These are phyloP conservation scores for Neotropicomus parvogracilis DNA, from an alignment of 1,284 basidiomycete species.

Conservation along the genomic window DNA sequence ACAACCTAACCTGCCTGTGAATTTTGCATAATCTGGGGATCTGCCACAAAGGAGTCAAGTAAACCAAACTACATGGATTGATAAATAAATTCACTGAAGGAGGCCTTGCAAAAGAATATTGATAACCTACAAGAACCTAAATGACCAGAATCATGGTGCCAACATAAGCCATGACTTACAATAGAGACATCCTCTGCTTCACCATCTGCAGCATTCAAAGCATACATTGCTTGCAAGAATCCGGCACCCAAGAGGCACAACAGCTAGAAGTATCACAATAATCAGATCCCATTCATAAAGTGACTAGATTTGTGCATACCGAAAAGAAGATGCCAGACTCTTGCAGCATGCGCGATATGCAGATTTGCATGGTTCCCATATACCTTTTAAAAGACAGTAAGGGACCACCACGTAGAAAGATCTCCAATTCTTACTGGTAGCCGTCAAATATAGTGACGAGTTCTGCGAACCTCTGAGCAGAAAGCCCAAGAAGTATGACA, in stretches of 20 bases:
- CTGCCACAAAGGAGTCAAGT: slow-evolving; percentile 36
- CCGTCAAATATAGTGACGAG: slow-evolving; percentile 78
- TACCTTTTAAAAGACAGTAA: slow-evolving; percentile 44
- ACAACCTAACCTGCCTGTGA: slow-evolving; percentile 44
- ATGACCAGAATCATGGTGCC: neutral
- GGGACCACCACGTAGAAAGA: neutral
- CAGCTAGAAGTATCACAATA: slow-evolving; percentile 44
- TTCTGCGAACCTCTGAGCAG: slow-evolving; percentile 42
- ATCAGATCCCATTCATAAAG: neutral
- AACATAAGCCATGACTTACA: slow-evolving; percentile 34
- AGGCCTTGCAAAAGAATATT: slow-evolving; percentile 80
- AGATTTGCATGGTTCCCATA: slow-evolving; percentile 83
- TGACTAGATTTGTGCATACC: slow-evolving; percentile 39
- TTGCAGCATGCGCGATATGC: slow-evolving; percentile 83
- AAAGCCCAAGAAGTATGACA: slow-evolving; percentile 3
- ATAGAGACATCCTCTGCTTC: slow-evolving; percentile 50
- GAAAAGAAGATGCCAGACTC: slow-evolving; percentile 93
- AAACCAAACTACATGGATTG: neutral
- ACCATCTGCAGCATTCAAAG: slow-evolving; percentile 89
- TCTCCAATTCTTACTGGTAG: slow-evolving; percentile 54
- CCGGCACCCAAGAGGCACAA: slow-evolving; percentile 80
- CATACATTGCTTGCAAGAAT: slow-evolving; percentile 84
- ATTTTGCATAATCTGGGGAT: slow-evolving; percentile 77
- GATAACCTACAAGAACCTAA: slow-evolving; percentile 46
- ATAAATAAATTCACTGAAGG: slow-evolving; percentile 54